These are phyloP conservation scores for Mercurialis annua DNA, from an alignment of 345 rosid species.

Conservation along the genomic window DNA sequence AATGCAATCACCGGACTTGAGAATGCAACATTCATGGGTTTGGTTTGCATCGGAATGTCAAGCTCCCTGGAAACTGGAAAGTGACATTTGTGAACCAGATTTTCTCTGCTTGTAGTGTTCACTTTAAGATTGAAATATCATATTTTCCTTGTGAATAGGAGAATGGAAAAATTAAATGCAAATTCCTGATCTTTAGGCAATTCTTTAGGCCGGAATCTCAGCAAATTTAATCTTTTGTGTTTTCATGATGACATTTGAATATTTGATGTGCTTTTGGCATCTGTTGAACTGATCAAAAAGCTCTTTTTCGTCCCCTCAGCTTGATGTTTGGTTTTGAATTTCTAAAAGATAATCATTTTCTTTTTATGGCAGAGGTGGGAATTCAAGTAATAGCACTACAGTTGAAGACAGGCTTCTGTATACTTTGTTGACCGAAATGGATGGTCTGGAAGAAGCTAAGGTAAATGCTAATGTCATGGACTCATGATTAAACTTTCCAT, in stretches of 20 bases:
- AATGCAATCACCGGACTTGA: not conserved
- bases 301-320: not conserved
- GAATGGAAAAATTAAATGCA: no score
- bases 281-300: not conserved
- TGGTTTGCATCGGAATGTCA: not conserved
- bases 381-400: conserved; percentile 53
- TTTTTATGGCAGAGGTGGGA: conserved; percentile 53
- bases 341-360: not conserved
- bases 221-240: not conserved
- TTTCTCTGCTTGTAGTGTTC: not conserved
- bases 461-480: conserved; percentile 35
- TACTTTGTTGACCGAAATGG: conserved; percentile 93
- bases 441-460: conserved; percentile 86
- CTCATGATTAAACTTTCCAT: not conserved
- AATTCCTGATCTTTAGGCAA: not conserved
- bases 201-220: not conserved
- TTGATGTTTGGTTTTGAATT: not conserved
- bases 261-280: not conserved
- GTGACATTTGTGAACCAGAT: not conserved
- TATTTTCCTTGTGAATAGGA: no score
- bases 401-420: conserved; percentile 95
- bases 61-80: not conserved
- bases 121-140: no score
- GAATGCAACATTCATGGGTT: not conserved
- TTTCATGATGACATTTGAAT: not conserved